Evolutionary conservation across 2,329 filamentous ascomycete species (phyloP), one percentile per base, ranked within the genome.

Genomic region (Bipolaris cookei): DNA sequence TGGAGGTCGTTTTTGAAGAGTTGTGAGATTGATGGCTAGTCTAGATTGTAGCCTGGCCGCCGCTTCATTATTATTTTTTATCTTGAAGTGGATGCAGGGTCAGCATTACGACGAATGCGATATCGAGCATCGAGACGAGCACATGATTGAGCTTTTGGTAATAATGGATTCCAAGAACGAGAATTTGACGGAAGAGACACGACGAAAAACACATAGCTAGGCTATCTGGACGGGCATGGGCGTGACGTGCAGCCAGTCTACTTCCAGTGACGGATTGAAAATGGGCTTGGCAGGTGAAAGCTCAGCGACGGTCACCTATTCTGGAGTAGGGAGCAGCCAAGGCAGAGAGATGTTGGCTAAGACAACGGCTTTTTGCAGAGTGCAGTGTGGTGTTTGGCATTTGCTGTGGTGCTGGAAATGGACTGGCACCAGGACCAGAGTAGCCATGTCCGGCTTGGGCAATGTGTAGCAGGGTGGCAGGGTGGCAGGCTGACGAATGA

Each of bases 181-280:
- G 79, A 81, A 67, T 74, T 74, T 65, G 79, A 81, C 68, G 28
- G 28, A 11, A 30, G 10, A 30, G 28, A 81, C 67, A 75, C 81
- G 20, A 81, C 78, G 37, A 72, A 78, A 62, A 82, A 81, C 39
- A 30, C 28, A 4, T 30, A 1, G 28, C 28, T 13, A 10, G 79
- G 79, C 0, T 62, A 59, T 44, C 54, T 79, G 56, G 71, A 79
- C 61, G 69, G 69, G 7, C 65, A 73, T 21, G 76, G 75, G 3
- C 67, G 60, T 43, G 77, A 79, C 66, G 68, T 72, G 37, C 77
- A 80, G 69, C 78, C 77, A 6, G 69, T 69, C 8, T 80, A 78
- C 28, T 30, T 30, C 10, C 28, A 30, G 28, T 66, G 78, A 76
- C 35, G 69, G 72, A 14, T 53, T 80, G 63, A 66, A 77, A 59